phyloP scores from a whole-genome alignment of 139 green algal species.

The Chlorella sp. region DNA sequence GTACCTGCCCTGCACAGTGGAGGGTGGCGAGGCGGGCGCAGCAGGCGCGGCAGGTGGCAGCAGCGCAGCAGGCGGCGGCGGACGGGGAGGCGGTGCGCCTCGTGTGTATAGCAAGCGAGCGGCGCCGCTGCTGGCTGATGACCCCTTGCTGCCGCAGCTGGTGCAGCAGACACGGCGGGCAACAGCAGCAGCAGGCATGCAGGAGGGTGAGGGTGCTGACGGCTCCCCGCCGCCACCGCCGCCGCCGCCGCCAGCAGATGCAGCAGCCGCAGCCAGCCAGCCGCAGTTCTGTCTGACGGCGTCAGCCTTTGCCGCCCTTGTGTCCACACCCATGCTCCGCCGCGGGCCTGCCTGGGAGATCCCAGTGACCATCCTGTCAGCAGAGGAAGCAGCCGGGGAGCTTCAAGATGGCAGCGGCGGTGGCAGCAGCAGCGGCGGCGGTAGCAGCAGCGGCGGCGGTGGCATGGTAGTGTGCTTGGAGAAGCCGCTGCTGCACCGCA shows the following conservation, averaged over 20 bases:
- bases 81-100: not conserved
- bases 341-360: constrained; percentile 15
- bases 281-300: constrained; percentile 14
- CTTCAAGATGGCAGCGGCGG: not conserved
- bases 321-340: not conserved
- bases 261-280: not conserved
- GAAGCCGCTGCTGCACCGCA: constrained; percentile 42
- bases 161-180: not conserved
- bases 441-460: not conserved
- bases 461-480: constrained; percentile 16
- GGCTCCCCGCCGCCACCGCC: not conserved
- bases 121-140: constrained; percentile 11
- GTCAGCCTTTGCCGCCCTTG: not conserved
- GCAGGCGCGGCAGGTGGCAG: not conserved
- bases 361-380: constrained; percentile 6
- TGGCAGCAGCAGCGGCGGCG: not conserved
- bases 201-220: not conserved
- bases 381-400: not conserved
- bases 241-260: not conserved
- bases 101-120: constrained; percentile 14
- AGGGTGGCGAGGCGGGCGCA: not conserved
- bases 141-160: not conserved
- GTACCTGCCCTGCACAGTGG: constrained; percentile 28
- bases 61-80: not conserved
- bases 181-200: not conserved